Base-by-base conservation (phyloP, 768 basidiomycete genomes). In the Pleurotus tuber-regium region DNA sequence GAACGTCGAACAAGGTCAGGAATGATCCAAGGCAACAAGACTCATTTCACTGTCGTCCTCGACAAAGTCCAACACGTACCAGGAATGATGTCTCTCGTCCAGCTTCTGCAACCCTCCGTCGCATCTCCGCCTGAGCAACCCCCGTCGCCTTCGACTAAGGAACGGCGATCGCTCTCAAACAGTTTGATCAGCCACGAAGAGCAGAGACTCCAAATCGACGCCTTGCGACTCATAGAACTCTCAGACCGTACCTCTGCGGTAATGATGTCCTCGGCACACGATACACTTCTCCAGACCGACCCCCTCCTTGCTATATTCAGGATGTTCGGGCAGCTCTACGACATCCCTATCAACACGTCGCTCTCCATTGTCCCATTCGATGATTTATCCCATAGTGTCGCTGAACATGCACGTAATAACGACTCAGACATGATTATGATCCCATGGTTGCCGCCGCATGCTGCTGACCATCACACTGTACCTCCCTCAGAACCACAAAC, bases 1-100 rank as follows among this genome's bases (percentile, higher is more conserved):
- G 41, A 57, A 35, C 43, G 41, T 42, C 42, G 44, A 53, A 25
- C 31, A 19, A 12, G 26, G 43, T 33, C n/a, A 38, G 55, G 28
- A n/a, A 14, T 50, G 19, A 51, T 44, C 30, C 64, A 62, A 8
- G 67, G 58, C 5, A 58, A 70, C 66, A 86, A 79, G 43, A 76
- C 73, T 2, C 77, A 83, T 7, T 90, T 95, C 69, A 86, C 88
- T 0, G 82, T 98, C 54, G 84, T 98, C 14, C 78, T 98, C 14
- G 93, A 96, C 65, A 91, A 86, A 63, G 72, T 95, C 42, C 96
- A 97, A 59, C 90, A 94, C 63, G 65, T 98, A 1, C 87, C 94
- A 0, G 82, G 88, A 7, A 84, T 92, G 68, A 95, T 99, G 92
- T 82, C 90, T 0, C 71, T 99, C 50, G 83, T 89, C 0, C 89